Conservation (phyloP, 108 stramenopile genomes). For the Seminavis robusta region DNA sequence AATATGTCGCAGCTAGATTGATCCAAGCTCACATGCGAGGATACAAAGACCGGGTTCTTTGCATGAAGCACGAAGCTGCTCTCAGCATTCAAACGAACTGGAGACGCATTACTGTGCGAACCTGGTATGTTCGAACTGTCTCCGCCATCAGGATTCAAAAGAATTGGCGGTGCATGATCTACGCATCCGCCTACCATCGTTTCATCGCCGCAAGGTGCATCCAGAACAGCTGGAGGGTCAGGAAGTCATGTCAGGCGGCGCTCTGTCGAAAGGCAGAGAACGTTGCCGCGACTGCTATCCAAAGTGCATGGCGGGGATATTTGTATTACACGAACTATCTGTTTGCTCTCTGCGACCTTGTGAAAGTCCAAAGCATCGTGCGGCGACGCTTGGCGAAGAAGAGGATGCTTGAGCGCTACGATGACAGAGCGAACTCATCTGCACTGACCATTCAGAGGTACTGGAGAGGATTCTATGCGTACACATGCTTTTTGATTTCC, state of each 20-base stretch:
- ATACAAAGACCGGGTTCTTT: too few species aligned
- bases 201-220: constrained; percentile 1
- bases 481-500: too few species aligned
- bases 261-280: not conserved
- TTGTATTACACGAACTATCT: not conserved
- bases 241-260: not conserved
- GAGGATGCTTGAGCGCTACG: too few species aligned
- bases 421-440: not conserved
- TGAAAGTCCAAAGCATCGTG: not conserved
- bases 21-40: constrained; percentile 3
- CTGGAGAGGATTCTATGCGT: not conserved
- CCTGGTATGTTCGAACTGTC: not conserved
- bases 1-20: not conserved
- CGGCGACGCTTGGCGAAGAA: not conserved
- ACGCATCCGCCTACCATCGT: not conserved
- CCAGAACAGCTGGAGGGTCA: constrained; percentile 5
- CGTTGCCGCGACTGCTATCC: not conserved
- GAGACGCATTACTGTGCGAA: constrained; percentile 3
- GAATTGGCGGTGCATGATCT: not conserved
- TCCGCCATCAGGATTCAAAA: not conserved
- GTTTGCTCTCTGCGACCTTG: not conserved
- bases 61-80: too few species aligned
- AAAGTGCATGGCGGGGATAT: not conserved
- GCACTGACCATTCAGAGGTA: not conserved
- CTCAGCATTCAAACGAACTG: constrained; percentile 14